Percentiles rank a stretch among this genome's conserved stretches.
These are phyloP conservation scores for Panicum hallii DNA, from an alignment of 202 grass and related monocot genomes.

Conservation along the genomic window DNA sequence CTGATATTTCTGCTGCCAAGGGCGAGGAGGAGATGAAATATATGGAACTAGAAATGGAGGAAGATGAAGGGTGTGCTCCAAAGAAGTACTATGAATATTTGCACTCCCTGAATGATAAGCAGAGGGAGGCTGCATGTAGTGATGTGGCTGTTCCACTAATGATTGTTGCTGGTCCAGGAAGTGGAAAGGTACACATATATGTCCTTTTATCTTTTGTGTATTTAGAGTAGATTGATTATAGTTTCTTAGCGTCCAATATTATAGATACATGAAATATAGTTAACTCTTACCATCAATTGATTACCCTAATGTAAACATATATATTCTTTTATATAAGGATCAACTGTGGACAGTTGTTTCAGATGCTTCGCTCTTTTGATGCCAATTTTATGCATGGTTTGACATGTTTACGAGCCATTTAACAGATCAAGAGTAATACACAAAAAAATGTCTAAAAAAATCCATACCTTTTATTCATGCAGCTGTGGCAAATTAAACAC, in stretches of 20 bases:
- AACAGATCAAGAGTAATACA: constrained; percentile 21
- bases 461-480: constrained; percentile 18
- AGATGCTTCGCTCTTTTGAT: constrained; percentile 10
- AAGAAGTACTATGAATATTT: constrained; percentile 83
- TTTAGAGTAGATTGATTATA: not conserved
- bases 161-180: constrained; percentile 88
- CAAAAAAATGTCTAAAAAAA: constrained; percentile 10
- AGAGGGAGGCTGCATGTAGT: constrained; percentile 84
- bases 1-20: constrained; percentile 35
- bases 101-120: constrained; percentile 72
- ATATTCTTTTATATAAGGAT: not conserved
- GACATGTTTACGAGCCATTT: constrained; percentile 12
- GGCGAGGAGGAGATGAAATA: constrained; percentile 25
- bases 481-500: constrained; percentile 4
- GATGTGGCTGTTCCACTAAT: constrained; percentile 81
- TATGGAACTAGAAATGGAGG: constrained; percentile 50
- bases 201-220: constrained; percentile 15
- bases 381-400: constrained; percentile 20
- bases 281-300: constrained; percentile 27
- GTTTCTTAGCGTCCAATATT: constrained; percentile 1
- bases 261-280: constrained; percentile 1
- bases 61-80: constrained; percentile 59
- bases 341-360: not conserved
- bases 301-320: constrained; percentile 18
- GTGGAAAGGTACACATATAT: constrained; percentile 72